phyloP scores from a whole-genome alignment of 192 early-diverging fungal genomes.

The Coemansia sp. region DNA sequence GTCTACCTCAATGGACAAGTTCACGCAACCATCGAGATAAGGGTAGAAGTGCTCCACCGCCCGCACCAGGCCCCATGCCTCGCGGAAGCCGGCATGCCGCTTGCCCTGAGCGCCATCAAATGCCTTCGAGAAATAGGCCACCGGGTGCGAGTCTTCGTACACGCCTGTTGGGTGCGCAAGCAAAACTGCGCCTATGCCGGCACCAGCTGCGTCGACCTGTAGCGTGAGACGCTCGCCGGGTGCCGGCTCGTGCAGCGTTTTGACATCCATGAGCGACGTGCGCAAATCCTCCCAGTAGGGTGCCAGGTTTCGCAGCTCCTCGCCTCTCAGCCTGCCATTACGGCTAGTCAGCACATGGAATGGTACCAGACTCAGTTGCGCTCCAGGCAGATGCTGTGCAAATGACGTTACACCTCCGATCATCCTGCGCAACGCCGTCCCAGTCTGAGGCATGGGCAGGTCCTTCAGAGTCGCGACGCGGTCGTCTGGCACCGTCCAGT shows the following conservation, averaged over 20 bases:
- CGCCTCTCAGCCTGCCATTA: background rate
- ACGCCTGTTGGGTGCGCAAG: background rate
- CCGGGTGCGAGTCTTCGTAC: background rate
- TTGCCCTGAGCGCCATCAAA: constrained; percentile 10
- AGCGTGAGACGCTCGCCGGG: constrained; percentile 12
- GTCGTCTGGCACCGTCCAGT: constrained; percentile 2
- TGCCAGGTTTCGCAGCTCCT: background rate
- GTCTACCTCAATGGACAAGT: constrained; percentile 11
- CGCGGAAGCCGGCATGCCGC: constrained; percentile 1
- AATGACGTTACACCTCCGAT: constrained; percentile 12
- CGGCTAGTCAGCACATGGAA: background rate
- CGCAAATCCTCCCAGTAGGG: background rate
- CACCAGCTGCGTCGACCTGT: constrained; percentile 9
- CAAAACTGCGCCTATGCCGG: constrained; percentile 16
- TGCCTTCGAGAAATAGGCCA: constrained; percentile 14
- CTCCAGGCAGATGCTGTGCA: background rate
- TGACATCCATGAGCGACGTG: background rate
- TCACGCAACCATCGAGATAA: constrained; percentile 12
- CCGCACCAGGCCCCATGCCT: constrained; percentile 1
- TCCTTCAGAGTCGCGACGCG: constrained; percentile 6
- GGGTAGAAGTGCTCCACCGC: constrained; percentile 11
- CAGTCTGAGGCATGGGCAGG: constrained; percentile 2
- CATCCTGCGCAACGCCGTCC: background rate
- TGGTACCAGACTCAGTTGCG: background rate
- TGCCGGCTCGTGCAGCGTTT: constrained; percentile 2